Evolutionary conservation across 345 rosid species (phyloP).

Genomic region (Brassica incana): DNA sequence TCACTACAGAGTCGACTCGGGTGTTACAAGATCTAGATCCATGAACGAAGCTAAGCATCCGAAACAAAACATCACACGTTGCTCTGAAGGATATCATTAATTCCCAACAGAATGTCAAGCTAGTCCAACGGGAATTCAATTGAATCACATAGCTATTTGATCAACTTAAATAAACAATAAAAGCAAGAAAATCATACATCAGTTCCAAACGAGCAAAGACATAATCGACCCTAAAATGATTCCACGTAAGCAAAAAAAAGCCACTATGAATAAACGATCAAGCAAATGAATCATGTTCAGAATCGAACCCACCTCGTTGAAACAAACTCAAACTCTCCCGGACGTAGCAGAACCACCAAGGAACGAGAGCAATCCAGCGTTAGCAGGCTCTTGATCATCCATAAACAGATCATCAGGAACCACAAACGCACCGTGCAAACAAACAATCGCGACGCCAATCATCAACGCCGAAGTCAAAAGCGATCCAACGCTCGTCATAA

Average conservation of each 20-base stretch:
- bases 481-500: slow-evolving; percentile 80
- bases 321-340: slow-evolving; percentile 46
- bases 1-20: no score
- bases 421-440: slow-evolving; percentile 81
- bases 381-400: slow-evolving; percentile 73
- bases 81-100: no score
- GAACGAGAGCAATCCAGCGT: slow-evolving; percentile 65
- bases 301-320: neutral
- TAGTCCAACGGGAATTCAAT: neutral
- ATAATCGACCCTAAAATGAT: neutral
- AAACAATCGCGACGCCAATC: slow-evolving; percentile 70
- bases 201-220: neutral
- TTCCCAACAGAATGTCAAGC: neutral
- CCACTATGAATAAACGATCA: neutral
- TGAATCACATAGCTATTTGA: neutral
- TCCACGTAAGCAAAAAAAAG: neutral
- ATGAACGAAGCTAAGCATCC: neutral
- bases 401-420: slow-evolving; percentile 82
- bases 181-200: neutral
- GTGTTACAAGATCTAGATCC: no score
- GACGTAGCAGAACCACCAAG: slow-evolving; percentile 67
- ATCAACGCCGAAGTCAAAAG: slow-evolving; percentile 63
- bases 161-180: neutral
- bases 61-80: no score
- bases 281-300: neutral